Evolutionary conservation across 2,329 filamentous ascomycete species (phyloP), one percentile per base, ranked within the genome.

Genomic region (Sporothrix sp.): DNA sequence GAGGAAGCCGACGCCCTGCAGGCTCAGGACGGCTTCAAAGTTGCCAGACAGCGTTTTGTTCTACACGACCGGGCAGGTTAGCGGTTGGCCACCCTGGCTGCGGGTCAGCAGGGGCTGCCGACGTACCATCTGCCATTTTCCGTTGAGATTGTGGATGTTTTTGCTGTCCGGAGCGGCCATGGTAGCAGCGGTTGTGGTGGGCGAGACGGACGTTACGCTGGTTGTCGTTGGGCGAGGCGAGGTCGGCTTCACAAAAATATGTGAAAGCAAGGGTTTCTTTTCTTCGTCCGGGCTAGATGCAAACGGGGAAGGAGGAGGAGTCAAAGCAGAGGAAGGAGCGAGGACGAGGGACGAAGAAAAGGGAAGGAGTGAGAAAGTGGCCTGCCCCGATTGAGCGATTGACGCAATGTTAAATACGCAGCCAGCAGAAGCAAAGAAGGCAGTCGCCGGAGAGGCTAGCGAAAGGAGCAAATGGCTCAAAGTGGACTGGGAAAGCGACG

Each of bases 11-110:
- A 88, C 71, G 62, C 82, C 82, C 73, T 89, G 85, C 60, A 91
- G 75, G 45, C 74, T 63, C 52, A 95, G 81, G 55, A 84, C 77
- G 1, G 80, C 71, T 54, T 89, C 85, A 43, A 81, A 70, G 57
- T 74, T 69, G 66, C 85, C 82, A 53, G 85, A 89, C 58, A 89
- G 72, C 55, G 71, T 68, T 64, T 85, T 85, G 75, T 93, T 90
- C 87, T 91, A 61, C 55, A 33, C n/a, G n/a, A n/a, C n/a, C n/a
- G n/a, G n/a, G n/a, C n/a, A n/a, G n/a, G n/a, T n/a, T n/a, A n/a
- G n/a, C n/a, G n/a, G n/a, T n/a, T n/a, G n/a, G n/a, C n/a, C n/a
- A n/a, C n/a, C n/a, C n/a, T n/a, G n/a, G n/a, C n/a, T n/a, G n/a
- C n/a, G n/a, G n/a, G n/a, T n/a, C n/a, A n/a, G n/a, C n/a, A n/a